Percentiles rank a stretch among this genome's conserved stretches.
Evolutionary conservation across 345 rosid genomes (phyloP).

Genomic region (Durio zibethinus): DNA sequence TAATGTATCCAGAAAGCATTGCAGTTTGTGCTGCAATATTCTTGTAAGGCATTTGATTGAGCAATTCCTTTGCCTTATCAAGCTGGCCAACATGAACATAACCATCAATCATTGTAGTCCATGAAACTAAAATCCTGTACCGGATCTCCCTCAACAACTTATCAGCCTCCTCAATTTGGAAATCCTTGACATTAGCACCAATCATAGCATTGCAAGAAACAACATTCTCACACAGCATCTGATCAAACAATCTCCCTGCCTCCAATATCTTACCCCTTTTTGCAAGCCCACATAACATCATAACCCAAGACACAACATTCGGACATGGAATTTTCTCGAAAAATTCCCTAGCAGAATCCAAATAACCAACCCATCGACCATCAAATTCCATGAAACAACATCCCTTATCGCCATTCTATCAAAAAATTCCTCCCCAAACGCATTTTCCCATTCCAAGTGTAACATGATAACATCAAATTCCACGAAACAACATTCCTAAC

Average conservation of each 20-base stretch:
- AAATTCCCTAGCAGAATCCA: constrained; percentile 38
- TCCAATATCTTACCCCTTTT: constrained; percentile 8
- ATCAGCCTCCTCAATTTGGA: constrained; percentile 48
- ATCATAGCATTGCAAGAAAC: constrained; percentile 70
- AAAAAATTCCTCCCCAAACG: constrained; percentile 22
- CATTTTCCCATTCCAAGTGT: constrained; percentile 9
- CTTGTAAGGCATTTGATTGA: constrained; percentile 25
- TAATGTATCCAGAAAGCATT: constrained; percentile 60
- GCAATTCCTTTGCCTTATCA: constrained; percentile 54
- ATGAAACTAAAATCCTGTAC: constrained; percentile 31
- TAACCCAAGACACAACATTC: constrained; percentile 8
- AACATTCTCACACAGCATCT: constrained; percentile 42
- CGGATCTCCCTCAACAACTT: constrained; percentile 56
- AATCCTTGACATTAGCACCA: constrained; percentile 43
- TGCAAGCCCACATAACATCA: constrained; percentile 1
- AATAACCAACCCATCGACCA: constrained; percentile 33
- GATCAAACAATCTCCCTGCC: constrained; percentile 44
- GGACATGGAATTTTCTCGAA: constrained; percentile 5
- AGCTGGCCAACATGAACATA: constrained; percentile 63
- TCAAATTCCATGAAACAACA: constrained; percentile 57
- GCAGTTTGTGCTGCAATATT: constrained; percentile 46
- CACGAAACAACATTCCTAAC: constrained; percentile 59
- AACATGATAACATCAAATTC: constrained; percentile 25
- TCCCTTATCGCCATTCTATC: constrained; percentile 46
- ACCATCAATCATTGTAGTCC: constrained; percentile 39